Base-by-base conservation (phyloP, 441 rosid genomes). In the Biscutella laevigata region DNA sequence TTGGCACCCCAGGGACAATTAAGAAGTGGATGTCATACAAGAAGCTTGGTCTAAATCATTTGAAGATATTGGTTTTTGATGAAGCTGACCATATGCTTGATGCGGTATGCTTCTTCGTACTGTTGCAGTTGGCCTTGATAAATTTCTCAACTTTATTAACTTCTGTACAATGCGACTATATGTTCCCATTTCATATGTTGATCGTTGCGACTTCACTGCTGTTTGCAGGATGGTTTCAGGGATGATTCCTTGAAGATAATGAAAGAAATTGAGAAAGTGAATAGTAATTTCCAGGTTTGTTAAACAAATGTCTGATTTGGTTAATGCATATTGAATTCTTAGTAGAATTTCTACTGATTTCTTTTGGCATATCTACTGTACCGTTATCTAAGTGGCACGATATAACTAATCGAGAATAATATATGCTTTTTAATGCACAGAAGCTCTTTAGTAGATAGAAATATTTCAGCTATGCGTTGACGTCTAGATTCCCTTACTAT, bases 51-150 rank as follows among this genome's bases (percentile, higher is more conserved):
- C 52, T 69, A 10, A 45, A 29, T 53, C 73, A 11, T 62, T 49
- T 88, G 62, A 82, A 78, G 75, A 77, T 92, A 66, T 94, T 92
- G 50, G 99, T 92, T 38, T 92, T 88, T 72, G 99, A 92, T 62
- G 97, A 92, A 74, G 99, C 97, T 53, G 99, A 92, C 74, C 97
- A 86, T 62, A 92, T 92, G 99, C 73, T 92, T 64, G 95, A 86
- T 50, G 76, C 82, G 77, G 99, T 92, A 78, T 41, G 30, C 43
- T 43, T 57, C 20, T 17, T n/a, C n/a, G n/a, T n/a, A n/a, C 37
- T 61, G 24, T 12, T 57, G 35, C 4, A n/a, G 10, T 28, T 44
- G 34, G 5, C 12, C 24, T 46, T 25, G 17, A 16, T 25, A 17
- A 10, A n/a, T 16, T 21, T 21, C 26, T 20, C 9, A 28, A n/a